Conservation (phyloP, 331 rosid genomes). For the Dryas integrifolia region DNA sequence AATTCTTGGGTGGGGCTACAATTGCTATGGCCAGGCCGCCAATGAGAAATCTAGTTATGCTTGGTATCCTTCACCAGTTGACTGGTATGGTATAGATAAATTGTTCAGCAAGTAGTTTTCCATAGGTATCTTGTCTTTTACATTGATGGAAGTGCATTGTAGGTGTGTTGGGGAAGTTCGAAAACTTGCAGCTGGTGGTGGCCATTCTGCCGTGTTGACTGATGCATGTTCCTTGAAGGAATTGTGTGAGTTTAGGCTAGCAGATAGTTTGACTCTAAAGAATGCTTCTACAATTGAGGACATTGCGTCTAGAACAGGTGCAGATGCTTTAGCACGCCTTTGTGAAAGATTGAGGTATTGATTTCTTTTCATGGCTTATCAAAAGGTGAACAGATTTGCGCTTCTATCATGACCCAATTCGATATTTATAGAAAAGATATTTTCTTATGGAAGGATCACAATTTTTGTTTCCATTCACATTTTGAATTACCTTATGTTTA, state of each 20-base stretch:
- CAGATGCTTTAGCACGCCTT: conserved; percentile 88
- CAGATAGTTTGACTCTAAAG: conserved; percentile 60
- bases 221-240: conserved; percentile 93
- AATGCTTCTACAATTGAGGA: conserved; percentile 69
- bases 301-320: conserved; percentile 79
- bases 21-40: conserved; percentile 93
- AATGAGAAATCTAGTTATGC: conserved; percentile 84
- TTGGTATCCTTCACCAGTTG: conserved; percentile 95
- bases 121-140: conserved; percentile 7
- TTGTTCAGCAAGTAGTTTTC: conserved; percentile 27
- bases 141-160: conserved; percentile 24
- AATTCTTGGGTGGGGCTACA: conserved; percentile 97
- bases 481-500: no score
- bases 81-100: conserved; percentile 54
- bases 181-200: conserved; percentile 96
- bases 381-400: no score
- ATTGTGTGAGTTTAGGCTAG: conserved; percentile 83
- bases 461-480: no score
- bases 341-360: conserved; percentile 81
- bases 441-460: no score
- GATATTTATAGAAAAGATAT: not conserved
- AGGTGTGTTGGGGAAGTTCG: conserved; percentile 95
- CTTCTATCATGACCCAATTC: not conserved
- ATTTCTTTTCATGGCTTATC: not conserved
- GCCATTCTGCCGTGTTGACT: conserved; percentile 92